Evolutionary conservation across 345 rosid genomes (phyloP), one percentile per base, ranked within the genome.

Genomic region (Noccaea caerulescens): DNA sequence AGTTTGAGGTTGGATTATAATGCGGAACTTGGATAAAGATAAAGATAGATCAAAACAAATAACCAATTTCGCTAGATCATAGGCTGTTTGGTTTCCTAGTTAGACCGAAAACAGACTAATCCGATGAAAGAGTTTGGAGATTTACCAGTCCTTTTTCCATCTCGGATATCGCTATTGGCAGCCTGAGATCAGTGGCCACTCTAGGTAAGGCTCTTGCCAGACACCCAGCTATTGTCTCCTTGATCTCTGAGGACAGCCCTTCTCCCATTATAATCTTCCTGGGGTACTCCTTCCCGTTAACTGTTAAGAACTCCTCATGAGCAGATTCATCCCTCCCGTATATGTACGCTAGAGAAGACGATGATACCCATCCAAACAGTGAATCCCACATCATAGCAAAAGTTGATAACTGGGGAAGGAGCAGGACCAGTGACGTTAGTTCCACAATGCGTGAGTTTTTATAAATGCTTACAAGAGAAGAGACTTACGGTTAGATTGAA

Each of bases 361-460:
- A 82, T n/a, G 96, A 86, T 69, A 85, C 79, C 99, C 99, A 94
- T 30, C 84, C 85, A 82, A 94, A 89, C 61, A 89, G 86, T 23
- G 86, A 77, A 81, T 86, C 82, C 96, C 97, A 94, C 95, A 88
- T 86, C 34, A 85, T 86, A 45, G 95, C 95, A 64, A 94, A 94
- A 64, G 88, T 82, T 18, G 95, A 94, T 65, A 94, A 71, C 97
- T 91, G 79, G 61, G 64, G 50, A 39, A 47, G 52, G 46, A 58
- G 18, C 8, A 64, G 11, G 58, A 44, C 18, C 20, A 58, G 47
- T 66, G 23, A 42, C 13, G 20, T 75, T 46, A 62, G 50, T 45
- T 54, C 20, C 38, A 10, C 6, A 13, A 25, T 11, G 43, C 51
- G 20, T 10, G 14, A 20, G 58, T 58, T 37, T 46, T 18, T 49